Evolutionary conservation across 768 basidiomycete species (phyloP), one percentile per base, ranked within the genome.

Genomic region (Mrakia blollopis): DNA sequence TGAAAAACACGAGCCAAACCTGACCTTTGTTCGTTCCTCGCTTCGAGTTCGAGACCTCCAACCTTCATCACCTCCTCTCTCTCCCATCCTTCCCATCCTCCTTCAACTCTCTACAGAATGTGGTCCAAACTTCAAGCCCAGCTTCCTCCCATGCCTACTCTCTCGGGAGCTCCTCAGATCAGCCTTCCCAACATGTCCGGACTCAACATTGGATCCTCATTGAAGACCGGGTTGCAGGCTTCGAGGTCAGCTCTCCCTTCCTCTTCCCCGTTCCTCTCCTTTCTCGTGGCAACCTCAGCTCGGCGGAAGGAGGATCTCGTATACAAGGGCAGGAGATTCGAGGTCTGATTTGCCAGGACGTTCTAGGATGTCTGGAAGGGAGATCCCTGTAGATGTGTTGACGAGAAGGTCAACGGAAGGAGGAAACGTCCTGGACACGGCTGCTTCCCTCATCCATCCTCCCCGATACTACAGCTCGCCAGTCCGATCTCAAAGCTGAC

Each of bases 171-270:
- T 57, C 57, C 57, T 28, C 57, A 57, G 57, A 7, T 57, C 14
- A n/a, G 25, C 57, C n/a, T 63, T 32, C 62, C 62, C n/a, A 32
- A 32, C 30, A 63, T 37, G 62, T 14, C 32, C 32, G 35, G 68
- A 25, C 37, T 78, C 39, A 73, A 62, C 67, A 37, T 70, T 28
- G 67, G 23, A 41, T 37, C 16, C 47, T 50, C 47, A 2, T 50
- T 50, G 47, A 50, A 50, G 47, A 50, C 47, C 2, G 11, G 13
- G 47, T 50, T 50, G 47, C 89, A 73, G 93, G 92, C 79, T 89
- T 94, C 85, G 90, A 86, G 81, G 91, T 90, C 62, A 44, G 23
- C 39, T 52, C 32, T 47, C 50, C 32, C 28, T 14, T 61, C 60
- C 35, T 30, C n/a, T n/a, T n/a, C n/a, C n/a, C n/a, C n/a, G n/a